Evolutionary conservation across 2,329 filamentous ascomycete species (phyloP).

Genomic region (Pestalotiopsis sp.): DNA sequence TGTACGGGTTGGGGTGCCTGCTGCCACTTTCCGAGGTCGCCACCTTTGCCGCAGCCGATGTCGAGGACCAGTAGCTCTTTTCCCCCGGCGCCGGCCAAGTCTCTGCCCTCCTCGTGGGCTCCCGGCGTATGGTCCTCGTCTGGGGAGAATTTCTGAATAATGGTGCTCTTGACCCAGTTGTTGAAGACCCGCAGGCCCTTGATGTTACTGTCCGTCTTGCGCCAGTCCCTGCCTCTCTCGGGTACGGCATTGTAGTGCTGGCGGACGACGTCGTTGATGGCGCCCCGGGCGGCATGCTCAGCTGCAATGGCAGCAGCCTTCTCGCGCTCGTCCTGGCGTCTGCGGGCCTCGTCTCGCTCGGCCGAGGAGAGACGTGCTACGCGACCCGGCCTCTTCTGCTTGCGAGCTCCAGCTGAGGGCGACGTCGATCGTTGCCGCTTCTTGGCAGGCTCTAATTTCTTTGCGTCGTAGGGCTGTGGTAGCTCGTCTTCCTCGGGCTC

Average conservation of each 20-base stretch:
- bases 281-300: slow-evolving; percentile 36
- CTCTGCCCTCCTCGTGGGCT: slow-evolving; percentile 51
- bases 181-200: slow-evolving; percentile 94
- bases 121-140: slow-evolving; percentile 70
- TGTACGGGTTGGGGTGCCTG: slow-evolving; percentile 88
- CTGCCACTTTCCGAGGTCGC: slow-evolving; percentile 95
- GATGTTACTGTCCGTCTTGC: slow-evolving; percentile 90
- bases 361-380: slow-evolving; percentile 66
- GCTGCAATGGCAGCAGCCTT: slow-evolving; percentile 39
- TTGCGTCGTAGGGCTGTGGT: slow-evolving; percentile 62
- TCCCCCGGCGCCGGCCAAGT: slow-evolving; percentile 39
- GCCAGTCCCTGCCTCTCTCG: slow-evolving; percentile 90
- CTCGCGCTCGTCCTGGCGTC: slow-evolving; percentile 60
- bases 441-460: slow-evolving; percentile 57
- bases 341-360: slow-evolving; percentile 67
- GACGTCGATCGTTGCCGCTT: slow-evolving; percentile 57
- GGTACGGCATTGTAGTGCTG: slow-evolving; percentile 97
- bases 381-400: slow-evolving; percentile 67
- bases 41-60: slow-evolving; percentile 95
- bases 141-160: slow-evolving; percentile 95
- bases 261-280: slow-evolving; percentile 79
- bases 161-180: slow-evolving; percentile 97
- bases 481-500: slow-evolving; percentile 40
- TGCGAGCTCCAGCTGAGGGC: slow-evolving; percentile 50
- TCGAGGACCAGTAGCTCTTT: slow-evolving; percentile 81